phyloP scores from a whole-genome alignment of 768 basidiomycete species.

The Lactifluus pinguis region DNA sequence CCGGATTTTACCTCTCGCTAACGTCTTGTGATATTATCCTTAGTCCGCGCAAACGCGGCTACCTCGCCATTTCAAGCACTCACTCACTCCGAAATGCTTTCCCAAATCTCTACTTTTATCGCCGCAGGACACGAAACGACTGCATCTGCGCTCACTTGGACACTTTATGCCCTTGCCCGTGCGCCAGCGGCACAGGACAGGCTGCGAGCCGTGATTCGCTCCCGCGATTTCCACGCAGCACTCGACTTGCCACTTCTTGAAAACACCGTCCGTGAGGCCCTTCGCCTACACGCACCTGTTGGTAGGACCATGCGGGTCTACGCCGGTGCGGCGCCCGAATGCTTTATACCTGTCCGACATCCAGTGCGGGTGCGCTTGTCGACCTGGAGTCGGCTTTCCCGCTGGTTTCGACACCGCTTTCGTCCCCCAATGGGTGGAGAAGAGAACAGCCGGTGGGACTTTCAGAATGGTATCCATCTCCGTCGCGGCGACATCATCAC shows the following conservation, averaged over 20 bases:
- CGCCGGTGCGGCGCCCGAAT: slow-evolving; percentile 30
- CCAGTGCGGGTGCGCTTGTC: slow-evolving; percentile 14
- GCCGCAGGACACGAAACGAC: slow-evolving; percentile 60
- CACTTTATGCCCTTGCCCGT: slow-evolving; percentile 46
- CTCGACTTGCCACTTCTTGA: slow-evolving; percentile 48
- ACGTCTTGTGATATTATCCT: neutral
- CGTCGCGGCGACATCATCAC: slow-evolving; percentile 46
- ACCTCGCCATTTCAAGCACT: slow-evolving; percentile 39
- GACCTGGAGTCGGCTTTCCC: slow-evolving; percentile 4
- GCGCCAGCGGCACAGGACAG: slow-evolving; percentile 36
- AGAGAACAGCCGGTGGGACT: neutral
- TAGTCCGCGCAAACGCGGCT: slow-evolving; percentile 55
- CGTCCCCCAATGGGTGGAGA: neutral
- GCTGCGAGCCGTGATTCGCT: slow-evolving; percentile 38
- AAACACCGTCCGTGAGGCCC: slow-evolving; percentile 48
- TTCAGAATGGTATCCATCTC: slow-evolving; percentile 2
- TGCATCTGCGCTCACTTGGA: slow-evolving; percentile 51
- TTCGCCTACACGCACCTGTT: slow-evolving; percentile 48
- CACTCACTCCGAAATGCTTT: slow-evolving; percentile 47
- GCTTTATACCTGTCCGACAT: slow-evolving; percentile 41
- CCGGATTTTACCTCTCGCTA: neutral
- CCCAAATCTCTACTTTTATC: slow-evolving; percentile 57
- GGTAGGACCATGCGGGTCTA: slow-evolving; percentile 51
- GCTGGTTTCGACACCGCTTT: neutral
- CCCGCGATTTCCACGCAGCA: neutral